phyloP scores from a whole-genome alignment of 1,284 basidiomycete genomes.

The Wolfiporia cocos region DNA sequence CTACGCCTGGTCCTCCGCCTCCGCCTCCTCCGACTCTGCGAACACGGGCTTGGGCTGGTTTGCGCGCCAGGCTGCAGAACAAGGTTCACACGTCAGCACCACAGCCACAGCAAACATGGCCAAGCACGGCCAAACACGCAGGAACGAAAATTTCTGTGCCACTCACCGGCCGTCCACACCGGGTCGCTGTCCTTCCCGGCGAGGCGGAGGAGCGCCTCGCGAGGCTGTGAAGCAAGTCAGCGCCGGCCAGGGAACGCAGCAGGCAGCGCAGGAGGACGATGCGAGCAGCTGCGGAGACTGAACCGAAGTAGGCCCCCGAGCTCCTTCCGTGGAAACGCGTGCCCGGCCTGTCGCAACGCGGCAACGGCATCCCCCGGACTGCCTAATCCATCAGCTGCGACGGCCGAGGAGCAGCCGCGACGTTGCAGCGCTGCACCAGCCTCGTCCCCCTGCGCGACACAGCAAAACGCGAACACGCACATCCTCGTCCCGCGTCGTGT shows the following conservation, averaged over 20 bases:
- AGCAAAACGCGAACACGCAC: slow-evolving; percentile 50
- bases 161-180: slow-evolving; percentile 77
- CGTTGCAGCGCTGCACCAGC: too few relatives aligned
- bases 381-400: background rate
- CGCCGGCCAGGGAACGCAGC: too few relatives aligned
- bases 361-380: slow-evolving; percentile 13
- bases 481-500: slow-evolving; percentile 86
- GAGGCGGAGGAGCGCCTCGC: slow-evolving; percentile 94
- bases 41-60: slow-evolving; percentile 82
- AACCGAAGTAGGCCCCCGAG: slow-evolving; percentile 14
- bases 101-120: slow-evolving; percentile 41
- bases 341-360: slow-evolving; percentile 19
- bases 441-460: too few relatives aligned
- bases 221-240: slow-evolving; percentile 55
- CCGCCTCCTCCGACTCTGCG: slow-evolving; percentile 42
- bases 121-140: slow-evolving; percentile 24
- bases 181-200: slow-evolving; percentile 77
- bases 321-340: slow-evolving; percentile 21
- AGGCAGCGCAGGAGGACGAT: slow-evolving; percentile 11
- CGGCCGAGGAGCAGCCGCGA: background rate
- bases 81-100: slow-evolving; percentile 61
- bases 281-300: slow-evolving; percentile 14
- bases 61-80: slow-evolving; percentile 70
- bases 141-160: slow-evolving; percentile 13
- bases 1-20: slow-evolving; percentile 46